A percentile compares a stretch with the other conserved stretches of the same genome.
These are phyloP conservation scores for Fusarium domesticum DNA, from an alignment of 2,329 filamentous ascomycete genomes.

Conservation along the genomic window DNA sequence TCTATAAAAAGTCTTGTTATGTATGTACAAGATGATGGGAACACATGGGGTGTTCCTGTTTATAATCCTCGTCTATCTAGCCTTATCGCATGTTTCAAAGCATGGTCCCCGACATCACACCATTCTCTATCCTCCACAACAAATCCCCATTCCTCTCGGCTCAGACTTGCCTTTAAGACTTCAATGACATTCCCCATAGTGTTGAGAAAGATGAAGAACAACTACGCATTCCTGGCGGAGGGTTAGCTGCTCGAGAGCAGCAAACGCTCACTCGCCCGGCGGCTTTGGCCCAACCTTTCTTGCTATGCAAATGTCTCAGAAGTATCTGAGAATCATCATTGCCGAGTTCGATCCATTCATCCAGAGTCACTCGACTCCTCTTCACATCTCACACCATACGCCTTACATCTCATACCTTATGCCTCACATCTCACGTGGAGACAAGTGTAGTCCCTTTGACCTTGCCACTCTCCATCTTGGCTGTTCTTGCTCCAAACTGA, in stretches of 20 bases:
- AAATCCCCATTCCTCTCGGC: conserved; percentile 37
- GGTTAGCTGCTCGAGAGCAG: conserved; percentile 41
- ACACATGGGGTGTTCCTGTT: too few relatives aligned
- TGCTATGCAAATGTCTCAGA: conserved; percentile 52
- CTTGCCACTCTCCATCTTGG: conserved; percentile 73
- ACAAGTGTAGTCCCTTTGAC: conserved; percentile 67
- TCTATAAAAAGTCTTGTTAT: too few relatives aligned
- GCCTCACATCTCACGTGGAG: conserved; percentile 34
- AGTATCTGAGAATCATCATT: conserved; percentile 76
- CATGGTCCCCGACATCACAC: background rate
- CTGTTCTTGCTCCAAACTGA: conserved; percentile 78
- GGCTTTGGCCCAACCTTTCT: conserved; percentile 3
- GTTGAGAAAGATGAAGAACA: too few relatives aligned
- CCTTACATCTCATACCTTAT: background rate
- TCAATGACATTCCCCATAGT: conserved; percentile 42
- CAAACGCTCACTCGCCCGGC: conserved; percentile 47
- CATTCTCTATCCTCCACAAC: too few relatives aligned
- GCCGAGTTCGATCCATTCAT: conserved; percentile 36
- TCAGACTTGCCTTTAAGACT: conserved; percentile 66
- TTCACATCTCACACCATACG: background rate
- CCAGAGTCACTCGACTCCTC: conserved; percentile 18
- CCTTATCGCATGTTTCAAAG: too few relatives aligned
- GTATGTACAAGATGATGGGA: too few relatives aligned
- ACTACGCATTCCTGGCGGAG: conserved; percentile 25
- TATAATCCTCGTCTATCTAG: too few relatives aligned